Evolutionary conservation across 2,329 filamentous ascomycete species (phyloP).

Genomic region (Dactylonectria macrodidyma): DNA sequence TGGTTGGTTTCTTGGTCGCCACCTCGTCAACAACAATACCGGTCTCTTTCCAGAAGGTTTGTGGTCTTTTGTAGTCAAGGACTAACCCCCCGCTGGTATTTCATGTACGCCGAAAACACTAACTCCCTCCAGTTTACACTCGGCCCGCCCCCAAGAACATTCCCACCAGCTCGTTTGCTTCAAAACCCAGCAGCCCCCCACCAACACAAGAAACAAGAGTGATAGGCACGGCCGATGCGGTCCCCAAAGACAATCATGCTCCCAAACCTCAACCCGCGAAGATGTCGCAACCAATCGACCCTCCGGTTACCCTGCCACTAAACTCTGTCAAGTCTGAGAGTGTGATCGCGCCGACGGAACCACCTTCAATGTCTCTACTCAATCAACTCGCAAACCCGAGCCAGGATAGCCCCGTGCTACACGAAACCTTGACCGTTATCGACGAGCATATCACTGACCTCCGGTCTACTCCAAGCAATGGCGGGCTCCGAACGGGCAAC

Average conservation of each 20-base stretch:
- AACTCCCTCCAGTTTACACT: conserved; percentile 69
- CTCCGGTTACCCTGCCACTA: conserved; percentile 61
- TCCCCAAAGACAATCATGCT: conserved; percentile 50
- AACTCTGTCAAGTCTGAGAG: conserved; percentile 56
- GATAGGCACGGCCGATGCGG: conserved; percentile 38
- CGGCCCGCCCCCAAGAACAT: conserved; percentile 67
- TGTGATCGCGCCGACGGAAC: conserved; percentile 45
- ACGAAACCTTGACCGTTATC: conserved; percentile 95
- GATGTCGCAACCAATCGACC: conserved; percentile 32
- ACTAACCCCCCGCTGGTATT: conserved; percentile 8
- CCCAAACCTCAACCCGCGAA: conserved; percentile 53
- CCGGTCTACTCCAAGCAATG: conserved; percentile 67
- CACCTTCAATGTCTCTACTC: conserved; percentile 45
- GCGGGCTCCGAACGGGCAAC: conserved; percentile 62
- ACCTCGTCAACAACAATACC: conserved; percentile 80
- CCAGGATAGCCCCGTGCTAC: conserved; percentile 82
- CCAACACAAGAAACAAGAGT: conserved; percentile 45
- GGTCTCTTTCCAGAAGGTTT: conserved; percentile 88
- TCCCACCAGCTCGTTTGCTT: conserved; percentile 48
- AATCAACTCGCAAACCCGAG: conserved; percentile 59
- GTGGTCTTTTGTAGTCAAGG: conserved; percentile 42
- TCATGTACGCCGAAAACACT: conserved; percentile 38
- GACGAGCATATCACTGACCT: conserved; percentile 97
- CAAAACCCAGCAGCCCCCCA: conserved; percentile 51
- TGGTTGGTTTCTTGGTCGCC: conserved; percentile 86